phyloP scores from a whole-genome alignment of 768 basidiomycete genomes.

The Lentinula aciculospora region DNA sequence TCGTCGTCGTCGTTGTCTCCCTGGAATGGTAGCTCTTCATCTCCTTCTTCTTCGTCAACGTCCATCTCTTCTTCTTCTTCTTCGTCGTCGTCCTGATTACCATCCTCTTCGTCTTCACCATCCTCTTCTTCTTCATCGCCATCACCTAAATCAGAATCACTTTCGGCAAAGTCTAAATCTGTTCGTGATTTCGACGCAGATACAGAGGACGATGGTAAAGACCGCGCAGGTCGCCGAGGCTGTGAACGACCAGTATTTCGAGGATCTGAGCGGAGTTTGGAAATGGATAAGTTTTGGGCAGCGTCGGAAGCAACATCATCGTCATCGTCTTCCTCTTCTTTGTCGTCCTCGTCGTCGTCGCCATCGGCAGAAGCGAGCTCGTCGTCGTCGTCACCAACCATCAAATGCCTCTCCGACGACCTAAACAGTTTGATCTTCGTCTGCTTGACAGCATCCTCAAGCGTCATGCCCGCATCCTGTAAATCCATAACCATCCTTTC shows the following conservation, averaged over 20 bases:
- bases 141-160: slow-evolving; percentile 67
- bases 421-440: slow-evolving; percentile 83
- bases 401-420: slow-evolving; percentile 70
- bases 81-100: slow-evolving; percentile 33
- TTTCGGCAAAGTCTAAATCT: slow-evolving; percentile 64
- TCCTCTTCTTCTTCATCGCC: slow-evolving; percentile 43
- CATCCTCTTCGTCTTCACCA: slow-evolving; percentile 43
- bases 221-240: slow-evolving; percentile 39
- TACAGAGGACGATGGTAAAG: slow-evolving; percentile 25
- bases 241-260: slow-evolving; percentile 48
- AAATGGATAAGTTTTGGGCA: slow-evolving; percentile 22
- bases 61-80: slow-evolving; percentile 55
- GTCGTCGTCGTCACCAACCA: slow-evolving; percentile 27
- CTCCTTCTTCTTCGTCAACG: slow-evolving; percentile 47
- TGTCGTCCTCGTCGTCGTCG: slow-evolving; percentile 24
- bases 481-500: slow-evolving; percentile 97
- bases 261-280: slow-evolving; percentile 14
- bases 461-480: slow-evolving; percentile 78
- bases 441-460: slow-evolving; percentile 76
- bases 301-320: slow-evolving; percentile 24
- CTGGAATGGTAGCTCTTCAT: slow-evolving; percentile 39
- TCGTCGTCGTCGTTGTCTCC: slow-evolving; percentile 9
- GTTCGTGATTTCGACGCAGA: slow-evolving; percentile 23
- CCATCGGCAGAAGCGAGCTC: slow-evolving; percentile 17
- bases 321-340: slow-evolving; percentile 27